phyloP scores from a whole-genome alignment of 108 stramenopile genomes.

The Mayamaea pseudoterrestris region DNA sequence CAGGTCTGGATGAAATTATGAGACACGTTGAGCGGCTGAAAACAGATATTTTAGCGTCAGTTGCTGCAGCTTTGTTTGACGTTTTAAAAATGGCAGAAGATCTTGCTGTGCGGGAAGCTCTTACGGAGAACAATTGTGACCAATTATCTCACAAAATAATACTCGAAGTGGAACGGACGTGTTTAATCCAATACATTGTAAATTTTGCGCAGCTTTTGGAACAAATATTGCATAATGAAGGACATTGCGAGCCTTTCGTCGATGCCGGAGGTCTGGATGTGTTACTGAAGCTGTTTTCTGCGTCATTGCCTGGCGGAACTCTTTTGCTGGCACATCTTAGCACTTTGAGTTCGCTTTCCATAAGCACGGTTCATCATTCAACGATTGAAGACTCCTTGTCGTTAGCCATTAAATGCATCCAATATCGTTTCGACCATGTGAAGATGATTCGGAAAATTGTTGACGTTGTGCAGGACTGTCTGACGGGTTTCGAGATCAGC shows the following conservation, averaged over 20 bases:
- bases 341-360: conserved; percentile 62
- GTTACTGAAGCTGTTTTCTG: conserved; percentile 51
- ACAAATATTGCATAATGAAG: conserved; percentile 71
- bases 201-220: conserved; percentile 84
- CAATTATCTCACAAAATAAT: no score
- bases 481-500: conserved; percentile 11
- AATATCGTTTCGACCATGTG: conserved; percentile 36
- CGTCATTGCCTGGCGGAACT: conserved; percentile 49
- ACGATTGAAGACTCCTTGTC: conserved; percentile 52
- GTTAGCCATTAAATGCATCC: conserved; percentile 49
- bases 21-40: conserved; percentile 71
- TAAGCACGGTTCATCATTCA: conserved; percentile 63
- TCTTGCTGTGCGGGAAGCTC: conserved; percentile 22
- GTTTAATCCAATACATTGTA: conserved; percentile 70
- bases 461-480: conserved; percentile 20
- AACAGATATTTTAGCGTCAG: conserved; percentile 41
- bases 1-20: conserved; percentile 89
- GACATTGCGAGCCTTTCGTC: conserved; percentile 66
- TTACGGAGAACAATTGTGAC: neutral
- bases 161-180: conserved; percentile 53
- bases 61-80: conserved; percentile 56
- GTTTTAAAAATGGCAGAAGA: conserved; percentile 45
- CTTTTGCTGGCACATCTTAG: conserved; percentile 65
- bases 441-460: conserved; percentile 45
- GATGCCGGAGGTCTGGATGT: conserved; percentile 66